phyloP scores from a whole-genome alignment of 768 basidiomycete species.

The Lactarius akahatsu region DNA sequence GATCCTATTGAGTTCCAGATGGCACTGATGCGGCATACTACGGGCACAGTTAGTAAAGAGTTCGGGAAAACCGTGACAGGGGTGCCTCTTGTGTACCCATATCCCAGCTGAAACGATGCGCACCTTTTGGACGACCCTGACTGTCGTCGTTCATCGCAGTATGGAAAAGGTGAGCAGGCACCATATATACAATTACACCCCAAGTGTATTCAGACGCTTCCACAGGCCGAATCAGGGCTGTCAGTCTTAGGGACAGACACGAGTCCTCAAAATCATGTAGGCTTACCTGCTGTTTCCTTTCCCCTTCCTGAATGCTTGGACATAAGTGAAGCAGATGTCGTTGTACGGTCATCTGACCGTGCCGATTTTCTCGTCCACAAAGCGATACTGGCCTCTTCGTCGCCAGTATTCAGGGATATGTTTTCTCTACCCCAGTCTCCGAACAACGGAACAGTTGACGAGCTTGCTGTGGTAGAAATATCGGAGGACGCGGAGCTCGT shows the following conservation, averaged over 20 bases:
- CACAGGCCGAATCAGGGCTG: not conserved
- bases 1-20: conserved; percentile 8
- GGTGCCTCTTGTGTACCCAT: not conserved
- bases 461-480: conserved; percentile 18
- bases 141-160: not conserved
- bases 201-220: not conserved
- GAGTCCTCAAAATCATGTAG: not conserved
- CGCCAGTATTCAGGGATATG: conserved; percentile 38
- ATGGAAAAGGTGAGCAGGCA: not conserved
- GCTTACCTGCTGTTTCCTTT: conserved; percentile 24
- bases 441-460: not conserved
- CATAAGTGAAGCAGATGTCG: not conserved
- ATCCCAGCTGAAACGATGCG: not conserved
- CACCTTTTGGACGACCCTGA: not conserved
- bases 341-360: not conserved
- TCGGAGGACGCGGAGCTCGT: conserved; percentile 26
- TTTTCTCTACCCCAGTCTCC: conserved; percentile 36
- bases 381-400: conserved; percentile 29
- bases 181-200: no score
- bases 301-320: conserved; percentile 29
- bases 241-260: not conserved
- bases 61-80: not conserved
- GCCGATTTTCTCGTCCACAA: not conserved
- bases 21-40: not conserved
- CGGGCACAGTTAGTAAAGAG: not conserved